These are phyloP conservation scores for Quercus gilva DNA, from an alignment of 306 rosid species.

Conservation along the genomic window DNA sequence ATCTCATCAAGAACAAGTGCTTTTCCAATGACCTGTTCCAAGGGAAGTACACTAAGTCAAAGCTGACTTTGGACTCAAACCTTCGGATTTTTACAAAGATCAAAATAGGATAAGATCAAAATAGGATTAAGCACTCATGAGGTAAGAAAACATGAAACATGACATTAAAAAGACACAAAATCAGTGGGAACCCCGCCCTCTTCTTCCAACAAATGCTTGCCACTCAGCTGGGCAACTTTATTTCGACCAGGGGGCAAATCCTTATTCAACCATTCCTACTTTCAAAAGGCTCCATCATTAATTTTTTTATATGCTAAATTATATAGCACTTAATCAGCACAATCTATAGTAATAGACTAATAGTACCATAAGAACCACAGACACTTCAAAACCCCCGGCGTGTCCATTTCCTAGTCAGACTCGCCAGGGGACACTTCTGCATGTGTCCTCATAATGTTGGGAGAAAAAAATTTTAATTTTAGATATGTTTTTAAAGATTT, in stretches of 20 bases:
- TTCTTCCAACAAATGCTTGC: too few relatives aligned
- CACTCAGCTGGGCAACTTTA: too few relatives aligned
- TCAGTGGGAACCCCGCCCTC: too few relatives aligned
- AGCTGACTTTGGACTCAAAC: background rate
- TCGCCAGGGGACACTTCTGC: too few relatives aligned
- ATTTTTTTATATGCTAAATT: background rate
- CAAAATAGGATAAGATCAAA: background rate
- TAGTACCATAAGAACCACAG: too few relatives aligned
- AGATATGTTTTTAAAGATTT: too few relatives aligned
- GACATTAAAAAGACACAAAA: background rate
- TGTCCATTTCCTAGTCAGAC: too few relatives aligned
- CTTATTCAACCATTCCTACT: too few relatives aligned
- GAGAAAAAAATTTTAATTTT: too few relatives aligned
- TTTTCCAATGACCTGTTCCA: constrained; percentile 77
- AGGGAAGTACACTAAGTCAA: background rate
- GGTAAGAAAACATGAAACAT: background rate
- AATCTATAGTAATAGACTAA: background rate
- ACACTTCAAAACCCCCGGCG: too few relatives aligned
- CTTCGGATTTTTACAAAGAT: background rate
- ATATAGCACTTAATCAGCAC: background rate
- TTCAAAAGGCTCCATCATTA: background rate
- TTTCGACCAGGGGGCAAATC: too few relatives aligned
- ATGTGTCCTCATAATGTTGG: too few relatives aligned
- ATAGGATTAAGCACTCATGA: background rate
- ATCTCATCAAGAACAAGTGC: constrained; percentile 93